phyloP scores from a whole-genome alignment of 495 filamentous ascomycete species.

The Trichoderma erinaceum region DNA sequence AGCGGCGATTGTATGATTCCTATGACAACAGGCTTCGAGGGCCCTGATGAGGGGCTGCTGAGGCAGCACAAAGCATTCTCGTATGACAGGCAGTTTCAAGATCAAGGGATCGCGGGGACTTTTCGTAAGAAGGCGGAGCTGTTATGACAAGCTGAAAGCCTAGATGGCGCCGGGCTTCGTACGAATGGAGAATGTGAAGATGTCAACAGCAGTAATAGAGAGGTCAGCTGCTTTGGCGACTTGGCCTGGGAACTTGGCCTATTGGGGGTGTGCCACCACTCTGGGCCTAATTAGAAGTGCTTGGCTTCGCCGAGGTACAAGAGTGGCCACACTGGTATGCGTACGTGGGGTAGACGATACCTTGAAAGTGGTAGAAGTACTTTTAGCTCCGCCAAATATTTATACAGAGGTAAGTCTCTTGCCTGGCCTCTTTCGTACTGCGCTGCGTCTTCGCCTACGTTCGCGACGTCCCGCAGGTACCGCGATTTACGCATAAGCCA shows the following conservation, averaged over 20 bases:
- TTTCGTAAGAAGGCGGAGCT: background rate
- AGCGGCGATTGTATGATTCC: background rate
- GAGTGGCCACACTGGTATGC: background rate
- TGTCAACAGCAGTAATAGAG: background rate
- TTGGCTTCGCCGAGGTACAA: background rate
- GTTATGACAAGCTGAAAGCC: background rate
- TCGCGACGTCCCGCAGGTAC: background rate
- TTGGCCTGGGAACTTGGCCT: background rate
- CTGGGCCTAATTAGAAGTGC: background rate
- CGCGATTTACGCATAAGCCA: background rate
- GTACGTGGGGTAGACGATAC: background rate
- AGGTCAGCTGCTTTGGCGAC: conserved; percentile 6
- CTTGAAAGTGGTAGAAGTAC: background rate
- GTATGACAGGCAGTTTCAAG: conserved; percentile 3
- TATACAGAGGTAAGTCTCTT: too few species aligned
- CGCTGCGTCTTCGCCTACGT: background rate
- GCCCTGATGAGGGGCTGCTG: conserved; percentile 12
- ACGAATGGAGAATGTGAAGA: background rate
- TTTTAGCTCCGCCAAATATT: background rate
- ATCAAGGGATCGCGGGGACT: background rate
- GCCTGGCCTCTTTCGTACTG: background rate
- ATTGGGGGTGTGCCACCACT: background rate
- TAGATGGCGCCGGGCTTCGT: background rate
- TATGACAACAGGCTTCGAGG: background rate
- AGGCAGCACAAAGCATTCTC: conserved; percentile 13